These are phyloP conservation scores for Macadamia integrifolia DNA, from an alignment of 164 flowering plant species.

Conservation along the genomic window DNA sequence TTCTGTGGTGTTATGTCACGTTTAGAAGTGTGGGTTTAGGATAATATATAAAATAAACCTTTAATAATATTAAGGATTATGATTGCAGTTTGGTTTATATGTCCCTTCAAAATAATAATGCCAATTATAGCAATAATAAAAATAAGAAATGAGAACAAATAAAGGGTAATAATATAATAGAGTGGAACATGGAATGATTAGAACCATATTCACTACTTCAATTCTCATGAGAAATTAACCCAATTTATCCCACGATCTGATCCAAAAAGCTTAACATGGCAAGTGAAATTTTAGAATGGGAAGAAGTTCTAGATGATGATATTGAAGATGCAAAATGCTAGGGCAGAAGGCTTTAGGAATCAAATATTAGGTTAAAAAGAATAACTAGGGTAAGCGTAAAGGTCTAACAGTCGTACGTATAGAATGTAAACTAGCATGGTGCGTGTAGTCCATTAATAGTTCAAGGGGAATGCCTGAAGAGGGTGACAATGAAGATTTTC, in stretches of 20 bases:
- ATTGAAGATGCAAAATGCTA: no score
- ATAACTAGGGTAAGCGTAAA: no score
- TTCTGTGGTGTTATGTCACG: neutral
- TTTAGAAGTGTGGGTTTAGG: conserved; percentile 5
- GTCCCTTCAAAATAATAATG: conserved; percentile 20
- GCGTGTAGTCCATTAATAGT: no score
- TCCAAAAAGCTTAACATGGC: no score
- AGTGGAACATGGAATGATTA: conserved; percentile 19
- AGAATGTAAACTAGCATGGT: no score
- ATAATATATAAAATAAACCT: neutral
- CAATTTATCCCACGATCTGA: neutral
- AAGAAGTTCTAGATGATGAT: no score
- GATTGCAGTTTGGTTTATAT: conserved; percentile 32
- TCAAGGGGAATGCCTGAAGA: no score
- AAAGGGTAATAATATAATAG: conserved; percentile 5
- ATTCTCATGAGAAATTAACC: neutral
- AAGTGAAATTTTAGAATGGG: no score
- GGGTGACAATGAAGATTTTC: no score
- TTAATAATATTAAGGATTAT: conserved; percentile 14
- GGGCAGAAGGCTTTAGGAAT: no score
- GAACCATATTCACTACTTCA: conserved; percentile 2
- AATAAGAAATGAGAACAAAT: conserved; percentile 25
- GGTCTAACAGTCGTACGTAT: no score
- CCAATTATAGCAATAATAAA: conserved; percentile 21
- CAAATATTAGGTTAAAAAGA: no score